Base-by-base conservation (phyloP, 148 eudicot species). In the Nyssa sinensis region DNA sequence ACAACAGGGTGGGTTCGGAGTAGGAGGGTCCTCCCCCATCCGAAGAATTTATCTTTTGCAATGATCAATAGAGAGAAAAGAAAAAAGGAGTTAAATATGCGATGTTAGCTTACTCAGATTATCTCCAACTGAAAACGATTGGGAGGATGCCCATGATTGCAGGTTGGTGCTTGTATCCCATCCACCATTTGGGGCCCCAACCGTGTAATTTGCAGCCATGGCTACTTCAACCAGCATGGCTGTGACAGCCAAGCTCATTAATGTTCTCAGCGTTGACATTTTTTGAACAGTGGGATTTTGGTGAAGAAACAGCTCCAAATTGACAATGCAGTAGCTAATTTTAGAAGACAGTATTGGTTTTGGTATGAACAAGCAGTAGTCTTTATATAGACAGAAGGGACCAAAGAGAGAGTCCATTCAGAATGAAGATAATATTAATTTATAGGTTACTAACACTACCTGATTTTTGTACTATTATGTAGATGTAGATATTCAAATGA, bases 111-210 rank as follows among this genome's bases (percentile, higher is more conserved):
- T 75, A 84, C 87, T 62, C 63, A 84, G 37, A 34, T 44, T 75
- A 69, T 84, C 84, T n/a, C 82, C 84, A 33, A 28, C 47, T 1
- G 32, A 12, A 25, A 84, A 81, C 0, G 28, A 23, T 5, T 72
- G 58, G 3, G 78, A 16, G 5, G 78, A 57, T 0, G 69, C 59
- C 87, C 84, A 84, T 59, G 66, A 14, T 62, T 69, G 30, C 25
- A 84, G 30, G 66, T 81, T 41, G 30, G 74, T 78, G 27, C 28
- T 61, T 33, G 59, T 62, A 55, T 84, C 87, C 87, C 87, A 84
- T 14, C 76, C 71, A 14, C 87, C 84, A 14, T 3, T 29, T 1
- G 87, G 78, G 31, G 64, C 61, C 16, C 87, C 87, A 2, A 84
- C 87, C 0, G 70, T 69, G 67, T 72, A 35, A 33, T 58, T 72